Evolutionary conservation across 129 eudicot species (phyloP).

Genomic region (Saussurea involucrata): DNA sequence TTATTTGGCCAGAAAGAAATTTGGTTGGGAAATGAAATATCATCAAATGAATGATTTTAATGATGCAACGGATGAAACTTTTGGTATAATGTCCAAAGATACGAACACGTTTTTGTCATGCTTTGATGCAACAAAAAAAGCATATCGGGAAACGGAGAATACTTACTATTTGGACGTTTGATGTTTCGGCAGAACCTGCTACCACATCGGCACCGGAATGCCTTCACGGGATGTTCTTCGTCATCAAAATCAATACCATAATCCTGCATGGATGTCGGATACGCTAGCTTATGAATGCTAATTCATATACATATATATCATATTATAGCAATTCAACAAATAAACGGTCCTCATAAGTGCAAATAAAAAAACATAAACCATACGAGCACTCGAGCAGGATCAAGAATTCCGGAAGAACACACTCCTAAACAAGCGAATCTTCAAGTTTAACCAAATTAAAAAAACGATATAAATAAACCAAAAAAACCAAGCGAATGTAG

Average conservation of each 20-base stretch:
- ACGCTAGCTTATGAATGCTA: conserved; percentile 1
- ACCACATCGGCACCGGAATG: conserved; percentile 80
- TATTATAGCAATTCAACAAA: not conserved
- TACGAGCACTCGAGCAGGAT: not conserved
- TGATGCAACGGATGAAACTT: not conserved
- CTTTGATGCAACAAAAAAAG: not conserved
- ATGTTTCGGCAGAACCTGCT: conserved; percentile 88
- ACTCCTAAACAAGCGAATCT: not conserved
- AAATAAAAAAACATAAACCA: not conserved
- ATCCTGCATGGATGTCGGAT: conserved; percentile 56
- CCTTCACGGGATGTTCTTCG: conserved; percentile 78
- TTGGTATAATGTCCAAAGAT: not conserved
- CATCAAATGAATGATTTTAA: not conserved
- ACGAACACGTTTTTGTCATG: not conserved
- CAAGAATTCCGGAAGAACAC: not conserved
- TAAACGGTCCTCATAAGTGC: not conserved
- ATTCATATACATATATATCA: not conserved
- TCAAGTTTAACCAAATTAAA: not conserved
- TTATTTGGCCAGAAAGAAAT: not conserved
- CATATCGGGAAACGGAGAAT: not conserved
- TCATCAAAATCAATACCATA: conserved; percentile 97
- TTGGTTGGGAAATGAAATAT: not conserved
- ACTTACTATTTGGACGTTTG: conserved; percentile 74
- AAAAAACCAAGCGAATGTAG: not conserved
- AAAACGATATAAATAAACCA: not conserved